A percentile compares a stretch with the other conserved stretches of the same genome.
Conservation (phyloP, 345 rosid species). For the Acer yangbiense region DNA sequence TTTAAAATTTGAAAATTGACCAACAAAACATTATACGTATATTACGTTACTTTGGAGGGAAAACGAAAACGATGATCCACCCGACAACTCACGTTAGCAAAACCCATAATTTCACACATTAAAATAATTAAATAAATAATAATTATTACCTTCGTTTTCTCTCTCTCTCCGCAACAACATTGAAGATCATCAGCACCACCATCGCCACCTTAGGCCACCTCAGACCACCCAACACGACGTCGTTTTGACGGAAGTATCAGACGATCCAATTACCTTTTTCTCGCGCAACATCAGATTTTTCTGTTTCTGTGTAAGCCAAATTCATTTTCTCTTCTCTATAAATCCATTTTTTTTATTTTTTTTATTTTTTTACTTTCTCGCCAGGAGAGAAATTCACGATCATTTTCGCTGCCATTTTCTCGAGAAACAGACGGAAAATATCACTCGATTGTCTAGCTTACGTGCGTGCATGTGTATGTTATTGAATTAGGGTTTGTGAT, state of each 20-base stretch:
- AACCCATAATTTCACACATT: background rate
- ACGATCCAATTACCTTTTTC: conserved; percentile 12
- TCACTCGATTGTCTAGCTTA: background rate
- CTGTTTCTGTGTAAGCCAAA: background rate
- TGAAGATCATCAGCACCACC: conserved; percentile 4
- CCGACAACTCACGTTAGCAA: background rate
- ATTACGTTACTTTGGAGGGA: conserved; percentile 14
- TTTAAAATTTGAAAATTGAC: background rate
- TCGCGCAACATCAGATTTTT: background rate
- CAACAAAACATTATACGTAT: background rate
- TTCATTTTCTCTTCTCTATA: background rate
- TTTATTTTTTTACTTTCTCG: background rate
- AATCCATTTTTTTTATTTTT: background rate
- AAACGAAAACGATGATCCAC: conserved; percentile 5
- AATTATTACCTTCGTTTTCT: conserved; percentile 22
- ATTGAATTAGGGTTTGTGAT: conserved; percentile 21
- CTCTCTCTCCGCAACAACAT: conserved; percentile 8
- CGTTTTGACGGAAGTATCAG: background rate
- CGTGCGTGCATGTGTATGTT: background rate
- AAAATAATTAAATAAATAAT: conserved; percentile 12
- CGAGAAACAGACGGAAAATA: conserved; percentile 6
- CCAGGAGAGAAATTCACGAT: conserved; percentile 12
- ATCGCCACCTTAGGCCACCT: conserved; percentile 21
- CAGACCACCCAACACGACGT: conserved; percentile 11
- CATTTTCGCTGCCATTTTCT: background rate